A percentile compares a stretch with the other conserved stretches of the same genome.
These are phyloP conservation scores for Nigrospora sphaerica DNA, from an alignment of 2,329 filamentous ascomycete genomes.

Conservation along the genomic window DNA sequence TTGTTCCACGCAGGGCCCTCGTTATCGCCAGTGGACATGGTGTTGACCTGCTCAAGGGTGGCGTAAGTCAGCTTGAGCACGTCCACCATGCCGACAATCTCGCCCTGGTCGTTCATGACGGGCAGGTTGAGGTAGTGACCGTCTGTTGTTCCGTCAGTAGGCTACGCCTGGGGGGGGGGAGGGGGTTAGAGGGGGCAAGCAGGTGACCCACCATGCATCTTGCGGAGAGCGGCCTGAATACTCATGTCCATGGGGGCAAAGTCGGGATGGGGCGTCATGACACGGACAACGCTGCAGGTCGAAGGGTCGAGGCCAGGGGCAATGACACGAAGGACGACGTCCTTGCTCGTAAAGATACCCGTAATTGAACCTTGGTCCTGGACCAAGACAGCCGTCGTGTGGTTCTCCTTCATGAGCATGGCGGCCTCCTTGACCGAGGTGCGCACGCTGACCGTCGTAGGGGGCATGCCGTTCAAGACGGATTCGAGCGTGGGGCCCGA, in stretches of 20 bases:
- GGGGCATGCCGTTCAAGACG: slow-evolving; percentile 84
- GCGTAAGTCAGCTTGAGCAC: slow-evolving; percentile 97
- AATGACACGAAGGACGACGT: slow-evolving; percentile 96
- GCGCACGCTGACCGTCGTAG: slow-evolving; percentile 88
- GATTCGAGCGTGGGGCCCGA: slow-evolving; percentile 94
- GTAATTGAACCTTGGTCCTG: slow-evolving; percentile 97
- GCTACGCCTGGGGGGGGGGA: neutral
- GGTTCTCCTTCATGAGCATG: slow-evolving; percentile 95
- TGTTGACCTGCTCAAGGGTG: slow-evolving; percentile 95
- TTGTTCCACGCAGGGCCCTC: slow-evolving; percentile 99
- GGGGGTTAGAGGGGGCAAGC: neutral
- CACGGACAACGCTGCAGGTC: slow-evolving; percentile 94
- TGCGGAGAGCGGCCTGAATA: slow-evolving; percentile 93
- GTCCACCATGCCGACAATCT: slow-evolving; percentile 99
- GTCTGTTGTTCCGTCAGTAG: slow-evolving; percentile 46
- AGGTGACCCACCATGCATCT: slow-evolving; percentile 83
- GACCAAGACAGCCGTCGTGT: slow-evolving; percentile 91
- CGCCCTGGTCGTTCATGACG: slow-evolving; percentile 94
- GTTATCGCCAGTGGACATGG: slow-evolving; percentile 79
- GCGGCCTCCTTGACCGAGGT: slow-evolving; percentile 96
- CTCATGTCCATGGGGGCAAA: slow-evolving; percentile 99
- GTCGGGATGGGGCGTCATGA: slow-evolving; percentile 98
- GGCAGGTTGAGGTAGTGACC: slow-evolving; percentile 97
- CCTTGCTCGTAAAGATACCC: slow-evolving; percentile 98
- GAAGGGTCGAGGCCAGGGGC: slow-evolving; percentile 89